Conservation (phyloP, 2,329 filamentous ascomycete genomes). For the Esteya vermicola region DNA sequence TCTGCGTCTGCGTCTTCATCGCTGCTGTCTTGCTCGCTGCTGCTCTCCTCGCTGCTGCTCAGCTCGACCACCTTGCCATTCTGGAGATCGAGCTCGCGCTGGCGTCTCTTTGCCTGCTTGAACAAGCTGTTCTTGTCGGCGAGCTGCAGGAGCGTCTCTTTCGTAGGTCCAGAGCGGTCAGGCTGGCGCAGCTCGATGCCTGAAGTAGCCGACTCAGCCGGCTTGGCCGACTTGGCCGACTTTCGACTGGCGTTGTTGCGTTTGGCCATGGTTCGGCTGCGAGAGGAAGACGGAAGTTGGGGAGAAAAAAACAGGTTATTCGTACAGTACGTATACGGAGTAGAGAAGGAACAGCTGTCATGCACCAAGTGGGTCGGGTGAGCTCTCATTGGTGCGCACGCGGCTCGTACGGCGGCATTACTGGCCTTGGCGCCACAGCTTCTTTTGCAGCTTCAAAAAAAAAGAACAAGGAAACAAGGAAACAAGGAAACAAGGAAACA, state of each 20-base stretch:
- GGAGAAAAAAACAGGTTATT: too few relatives aligned
- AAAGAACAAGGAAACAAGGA: too few relatives aligned
- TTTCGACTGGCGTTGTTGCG: constrained; percentile 28
- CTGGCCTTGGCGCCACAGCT: not conserved
- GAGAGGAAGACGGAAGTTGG: not conserved
- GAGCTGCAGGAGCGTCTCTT: constrained; percentile 59
- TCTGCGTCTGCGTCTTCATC: constrained; percentile 21
- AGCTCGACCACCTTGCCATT: constrained; percentile 10
- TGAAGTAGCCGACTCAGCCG: constrained; percentile 22
- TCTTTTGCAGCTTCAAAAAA: too few relatives aligned
- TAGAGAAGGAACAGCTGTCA: too few relatives aligned
- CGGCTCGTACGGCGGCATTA: constrained; percentile 12
- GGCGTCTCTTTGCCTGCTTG: constrained; percentile 28
- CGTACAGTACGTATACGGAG: too few relatives aligned
- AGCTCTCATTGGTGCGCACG: too few relatives aligned
- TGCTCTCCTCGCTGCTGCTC: constrained; percentile 11
- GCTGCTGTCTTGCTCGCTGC: constrained; percentile 10
- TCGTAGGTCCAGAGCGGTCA: constrained; percentile 45
- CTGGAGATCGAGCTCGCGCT: constrained; percentile 19
- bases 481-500: too few relatives aligned
- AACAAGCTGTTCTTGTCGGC: constrained; percentile 51
- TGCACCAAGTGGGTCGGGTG: too few relatives aligned
- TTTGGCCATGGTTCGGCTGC: constrained; percentile 1
- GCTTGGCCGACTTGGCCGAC: too few relatives aligned
- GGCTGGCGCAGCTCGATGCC: constrained; percentile 54